These are phyloP conservation scores for Leccinum huronense DNA, from an alignment of 1,284 basidiomycete species.

Conservation along the genomic window DNA sequence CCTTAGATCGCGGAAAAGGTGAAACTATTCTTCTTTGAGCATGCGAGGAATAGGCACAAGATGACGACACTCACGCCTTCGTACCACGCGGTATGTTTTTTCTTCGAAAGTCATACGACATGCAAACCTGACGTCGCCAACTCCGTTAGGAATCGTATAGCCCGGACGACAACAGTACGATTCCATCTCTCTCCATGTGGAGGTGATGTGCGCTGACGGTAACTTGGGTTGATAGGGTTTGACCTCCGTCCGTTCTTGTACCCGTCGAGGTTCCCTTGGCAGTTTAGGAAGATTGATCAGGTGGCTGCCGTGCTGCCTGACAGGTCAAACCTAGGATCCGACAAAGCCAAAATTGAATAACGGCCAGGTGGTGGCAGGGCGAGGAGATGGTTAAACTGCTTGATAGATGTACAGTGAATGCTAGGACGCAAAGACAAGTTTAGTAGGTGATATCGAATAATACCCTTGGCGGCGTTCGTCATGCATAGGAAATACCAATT, in stretches of 20 bases:
- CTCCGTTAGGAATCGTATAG: slow-evolving; percentile 82
- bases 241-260: slow-evolving; percentile 97
- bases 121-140: neutral
- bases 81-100: slow-evolving; percentile 82
- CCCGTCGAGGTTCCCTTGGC: slow-evolving; percentile 91
- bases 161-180: slow-evolving; percentile 91
- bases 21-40: slow-evolving; percentile 96
- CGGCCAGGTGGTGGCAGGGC: slow-evolving; percentile 33
- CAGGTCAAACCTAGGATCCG: slow-evolving; percentile 45
- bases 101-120: neutral
- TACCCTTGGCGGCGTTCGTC: neutral
- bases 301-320: slow-evolving; percentile 75
- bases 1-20: slow-evolving; percentile 93
- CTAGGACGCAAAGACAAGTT: slow-evolving; percentile 3
- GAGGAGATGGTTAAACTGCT: slow-evolving; percentile 5
- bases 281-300: slow-evolving; percentile 93
- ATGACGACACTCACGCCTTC: slow-evolving; percentile 98
- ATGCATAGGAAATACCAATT: no score
- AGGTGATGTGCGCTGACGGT: slow-evolving; percentile 6
- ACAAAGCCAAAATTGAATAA: slow-evolving; percentile 45
- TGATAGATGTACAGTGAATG: slow-evolving; percentile 18
- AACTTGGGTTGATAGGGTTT: slow-evolving; percentile 59
- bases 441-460: slow-evolving; percentile 3
- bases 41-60: slow-evolving; percentile 97
- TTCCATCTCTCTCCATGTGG: neutral